Conservation (phyloP, 176 grass and related monocot species). For the Triticum turgidum region DNA sequence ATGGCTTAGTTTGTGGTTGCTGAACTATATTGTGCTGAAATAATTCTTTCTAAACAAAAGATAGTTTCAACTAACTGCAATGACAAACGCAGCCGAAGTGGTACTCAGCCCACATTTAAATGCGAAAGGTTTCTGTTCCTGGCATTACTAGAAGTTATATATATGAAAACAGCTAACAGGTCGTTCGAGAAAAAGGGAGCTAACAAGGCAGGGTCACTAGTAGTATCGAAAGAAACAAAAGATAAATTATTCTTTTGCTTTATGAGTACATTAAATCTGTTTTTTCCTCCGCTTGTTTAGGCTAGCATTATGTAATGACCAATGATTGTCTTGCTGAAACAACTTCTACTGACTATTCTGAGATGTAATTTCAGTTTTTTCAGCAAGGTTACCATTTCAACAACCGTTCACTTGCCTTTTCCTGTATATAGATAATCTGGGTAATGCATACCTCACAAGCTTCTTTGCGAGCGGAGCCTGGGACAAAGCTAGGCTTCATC, state of each 20-base stretch:
- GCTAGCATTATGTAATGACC: too few relatives aligned
- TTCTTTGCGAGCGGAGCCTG: conserved; percentile 86
- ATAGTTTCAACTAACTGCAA: background rate
- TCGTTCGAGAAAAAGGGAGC: background rate
- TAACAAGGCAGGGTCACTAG: background rate
- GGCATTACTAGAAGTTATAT: background rate
- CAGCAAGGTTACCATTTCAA: conserved; percentile 7
- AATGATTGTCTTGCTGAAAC: background rate
- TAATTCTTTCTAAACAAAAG: background rate
- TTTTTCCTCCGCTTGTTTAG: background rate
- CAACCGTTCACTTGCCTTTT: background rate
- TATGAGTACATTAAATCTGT: background rate
- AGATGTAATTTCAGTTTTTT: conserved; percentile 4
- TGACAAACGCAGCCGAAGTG: background rate
- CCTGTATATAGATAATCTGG: conserved; percentile 73
- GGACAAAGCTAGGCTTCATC: conserved; percentile 74
- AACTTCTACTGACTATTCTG: background rate
- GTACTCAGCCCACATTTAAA: background rate
- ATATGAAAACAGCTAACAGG: background rate
- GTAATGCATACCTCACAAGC: conserved; percentile 95
- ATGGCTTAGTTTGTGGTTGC: background rate
- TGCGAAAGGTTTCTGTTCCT: background rate
- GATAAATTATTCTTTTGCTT: background rate
- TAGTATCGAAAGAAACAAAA: background rate
- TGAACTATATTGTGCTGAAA: background rate